Evolutionary conservation across 2,329 filamentous ascomycete species (phyloP).

Genomic region (Colletotrichum lini): DNA sequence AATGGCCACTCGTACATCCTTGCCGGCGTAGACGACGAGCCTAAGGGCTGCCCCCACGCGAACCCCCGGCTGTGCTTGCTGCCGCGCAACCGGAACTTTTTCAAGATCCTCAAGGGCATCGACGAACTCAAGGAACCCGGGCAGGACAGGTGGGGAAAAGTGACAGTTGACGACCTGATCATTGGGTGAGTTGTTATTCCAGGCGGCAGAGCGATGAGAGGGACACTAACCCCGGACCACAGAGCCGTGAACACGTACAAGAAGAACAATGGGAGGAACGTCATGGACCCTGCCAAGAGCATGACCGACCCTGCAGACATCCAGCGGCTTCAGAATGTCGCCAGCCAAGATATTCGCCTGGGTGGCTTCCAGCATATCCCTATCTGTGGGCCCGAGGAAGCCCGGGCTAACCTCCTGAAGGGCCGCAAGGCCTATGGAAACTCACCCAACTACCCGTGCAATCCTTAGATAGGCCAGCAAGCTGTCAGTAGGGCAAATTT

Average conservation of each 20-base stretch:
- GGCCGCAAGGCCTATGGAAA: not conserved
- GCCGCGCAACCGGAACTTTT: too few relatives aligned
- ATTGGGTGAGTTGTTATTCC: too few relatives aligned
- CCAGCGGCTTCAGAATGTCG: not conserved
- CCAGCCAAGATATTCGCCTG: not conserved
- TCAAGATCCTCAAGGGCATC: too few relatives aligned
- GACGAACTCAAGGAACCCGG: too few relatives aligned
- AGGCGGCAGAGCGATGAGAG: too few relatives aligned
- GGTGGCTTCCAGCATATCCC: conserved; percentile 13
- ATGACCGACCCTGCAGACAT: not conserved
- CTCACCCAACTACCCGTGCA: conserved; percentile 12
- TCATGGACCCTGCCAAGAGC: not conserved
- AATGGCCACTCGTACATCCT: conserved; percentile 24
- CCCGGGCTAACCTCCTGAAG: not conserved
- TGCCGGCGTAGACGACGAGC: not conserved
- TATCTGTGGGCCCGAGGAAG: conserved; percentile 4
- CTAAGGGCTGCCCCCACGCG: not conserved
- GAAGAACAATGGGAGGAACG: conserved; percentile 12
- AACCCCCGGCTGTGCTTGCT: not conserved
- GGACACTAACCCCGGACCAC: not conserved
- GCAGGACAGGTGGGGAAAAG: too few relatives aligned
- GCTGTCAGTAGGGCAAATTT: too few relatives aligned
- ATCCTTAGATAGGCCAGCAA: not conserved
- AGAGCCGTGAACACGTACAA: conserved; percentile 16
- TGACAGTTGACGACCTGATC: too few relatives aligned